Conservation (phyloP, 2,329 filamentous ascomycete genomes). For the Aspergillus pseudotamarii region DNA sequence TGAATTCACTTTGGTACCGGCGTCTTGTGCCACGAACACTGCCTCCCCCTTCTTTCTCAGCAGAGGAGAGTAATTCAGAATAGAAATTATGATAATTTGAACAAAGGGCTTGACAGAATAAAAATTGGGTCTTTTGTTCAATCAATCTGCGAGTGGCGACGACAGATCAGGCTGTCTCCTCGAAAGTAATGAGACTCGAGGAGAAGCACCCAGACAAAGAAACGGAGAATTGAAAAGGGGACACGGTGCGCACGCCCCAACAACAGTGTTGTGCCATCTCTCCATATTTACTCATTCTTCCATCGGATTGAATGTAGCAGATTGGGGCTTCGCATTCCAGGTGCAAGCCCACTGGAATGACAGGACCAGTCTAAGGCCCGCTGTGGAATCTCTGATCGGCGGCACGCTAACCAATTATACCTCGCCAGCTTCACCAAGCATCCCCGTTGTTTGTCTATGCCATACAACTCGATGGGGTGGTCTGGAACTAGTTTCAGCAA, state of each 20-base stretch:
- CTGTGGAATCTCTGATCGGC: not conserved
- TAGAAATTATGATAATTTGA: not conserved
- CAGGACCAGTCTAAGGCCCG: not conserved
- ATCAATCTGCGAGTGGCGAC: not conserved
- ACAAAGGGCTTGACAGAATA: not conserved
- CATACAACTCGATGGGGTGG: not conserved
- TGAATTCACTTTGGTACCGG: not conserved
- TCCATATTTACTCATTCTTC: slow-evolving; percentile 1
- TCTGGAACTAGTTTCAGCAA: not conserved
- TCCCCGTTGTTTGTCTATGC: not conserved
- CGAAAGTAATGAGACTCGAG: not conserved
- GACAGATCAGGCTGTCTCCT: not conserved
- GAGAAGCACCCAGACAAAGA: too few relatives aligned
- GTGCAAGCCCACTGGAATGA: not conserved
- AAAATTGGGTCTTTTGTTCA: not conserved
- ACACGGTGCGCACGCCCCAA: not conserved
- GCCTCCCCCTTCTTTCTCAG: not conserved
- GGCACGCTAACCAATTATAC: not conserved
- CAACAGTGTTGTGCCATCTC: not conserved
- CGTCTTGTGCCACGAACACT: not conserved
- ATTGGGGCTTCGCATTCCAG: not conserved
- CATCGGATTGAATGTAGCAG: not conserved
- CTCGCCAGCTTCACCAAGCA: not conserved
- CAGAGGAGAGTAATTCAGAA: not conserved
- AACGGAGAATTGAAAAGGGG: not conserved